These are phyloP conservation scores for Penicillium odoratum DNA, from an alignment of 495 filamentous ascomycete species.

Conservation along the genomic window DNA sequence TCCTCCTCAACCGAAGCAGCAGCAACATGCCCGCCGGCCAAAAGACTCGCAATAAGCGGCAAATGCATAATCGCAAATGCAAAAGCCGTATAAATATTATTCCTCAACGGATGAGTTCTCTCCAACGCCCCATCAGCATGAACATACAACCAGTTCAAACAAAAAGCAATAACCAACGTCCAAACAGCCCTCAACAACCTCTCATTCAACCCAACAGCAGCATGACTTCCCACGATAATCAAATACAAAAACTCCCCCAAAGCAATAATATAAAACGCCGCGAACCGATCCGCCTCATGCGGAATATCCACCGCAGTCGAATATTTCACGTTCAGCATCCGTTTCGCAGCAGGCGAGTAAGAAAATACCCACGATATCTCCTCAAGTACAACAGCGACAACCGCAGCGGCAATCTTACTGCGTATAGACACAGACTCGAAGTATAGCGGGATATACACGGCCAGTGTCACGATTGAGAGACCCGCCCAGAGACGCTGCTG, in stretches of 20 bases:
- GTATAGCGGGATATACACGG: slow-evolving; percentile 41
- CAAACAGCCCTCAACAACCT: slow-evolving; percentile 38
- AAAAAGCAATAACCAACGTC: slow-evolving; percentile 48
- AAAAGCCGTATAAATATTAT: slow-evolving; percentile 34
- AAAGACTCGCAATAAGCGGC: slow-evolving; percentile 37
- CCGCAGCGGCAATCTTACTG: slow-evolving; percentile 40
- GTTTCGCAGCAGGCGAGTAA: slow-evolving; percentile 35
- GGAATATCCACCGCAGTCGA: slow-evolving; percentile 44
- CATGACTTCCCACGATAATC: slow-evolving; percentile 41
- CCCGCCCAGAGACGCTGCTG: slow-evolving; percentile 38
- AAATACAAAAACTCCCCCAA: slow-evolving; percentile 49
- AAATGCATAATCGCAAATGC: slow-evolving; percentile 40
- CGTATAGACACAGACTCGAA: slow-evolving; percentile 36
- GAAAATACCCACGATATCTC: slow-evolving; percentile 35
- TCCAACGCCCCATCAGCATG: slow-evolving; percentile 39
- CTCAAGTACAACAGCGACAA: slow-evolving; percentile 36
- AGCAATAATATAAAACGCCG: slow-evolving; percentile 52
- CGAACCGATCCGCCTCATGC: slow-evolving; percentile 49
- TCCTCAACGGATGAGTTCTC: slow-evolving; percentile 35
- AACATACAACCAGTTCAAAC: slow-evolving; percentile 45
- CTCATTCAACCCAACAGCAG: slow-evolving; percentile 39
- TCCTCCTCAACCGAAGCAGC: slow-evolving; percentile 27
- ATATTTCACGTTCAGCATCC: slow-evolving; percentile 35
- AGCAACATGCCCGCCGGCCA: slow-evolving; percentile 43
- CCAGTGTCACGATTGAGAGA: slow-evolving; percentile 30